Evolutionary conservation across 495 filamentous ascomycete species (phyloP), one percentile per base, ranked within the genome.

Genomic region (Xylaria venustula): DNA sequence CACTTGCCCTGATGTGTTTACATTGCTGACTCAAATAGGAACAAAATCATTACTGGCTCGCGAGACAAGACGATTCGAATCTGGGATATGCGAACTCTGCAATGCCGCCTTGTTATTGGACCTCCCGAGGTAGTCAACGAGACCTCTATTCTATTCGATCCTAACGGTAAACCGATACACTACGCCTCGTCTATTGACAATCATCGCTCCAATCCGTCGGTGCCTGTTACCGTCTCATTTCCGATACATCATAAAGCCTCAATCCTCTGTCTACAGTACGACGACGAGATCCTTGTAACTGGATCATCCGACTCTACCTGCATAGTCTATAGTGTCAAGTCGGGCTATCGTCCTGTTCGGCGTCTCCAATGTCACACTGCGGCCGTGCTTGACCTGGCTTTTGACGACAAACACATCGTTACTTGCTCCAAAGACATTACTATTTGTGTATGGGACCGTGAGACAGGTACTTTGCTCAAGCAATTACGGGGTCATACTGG

Each of bases 41-140:
- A 88, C 66, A 98, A 98, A 71, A 94, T 98, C 64, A 92, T 98
- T 57, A 98, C 95, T 14, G 94, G 94, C 56, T 97, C 94, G 14
- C 87, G 95, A 59, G 94, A 98, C 71, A 89, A 88, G 66, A 97
- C 94, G 0, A 93, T 98, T 66, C 88, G 94, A 52, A 85, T 98
- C 22, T 98, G 94, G 94, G 90, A 97, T 74, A 88, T 96, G 75
- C 83, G 88, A 62, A 93, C 88, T 9, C 90, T 87, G 68, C 79
- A 89, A 55, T 97, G 93, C 70, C 79, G 83, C 32, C 87, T 91
- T 60, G 83, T 97, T 50, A 92, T 97, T 64, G 90, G 81, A 9
- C 79, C 82, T 12, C 79, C 80, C 7, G 77, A 79, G 23, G 73
- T 82, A 8, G 73, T 83, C 55, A 73, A 73, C 50, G 74, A 77